Evolutionary conservation across 768 basidiomycete genomes (phyloP), one percentile per base, ranked within the genome.

Genomic region (Amanita rimosa): DNA sequence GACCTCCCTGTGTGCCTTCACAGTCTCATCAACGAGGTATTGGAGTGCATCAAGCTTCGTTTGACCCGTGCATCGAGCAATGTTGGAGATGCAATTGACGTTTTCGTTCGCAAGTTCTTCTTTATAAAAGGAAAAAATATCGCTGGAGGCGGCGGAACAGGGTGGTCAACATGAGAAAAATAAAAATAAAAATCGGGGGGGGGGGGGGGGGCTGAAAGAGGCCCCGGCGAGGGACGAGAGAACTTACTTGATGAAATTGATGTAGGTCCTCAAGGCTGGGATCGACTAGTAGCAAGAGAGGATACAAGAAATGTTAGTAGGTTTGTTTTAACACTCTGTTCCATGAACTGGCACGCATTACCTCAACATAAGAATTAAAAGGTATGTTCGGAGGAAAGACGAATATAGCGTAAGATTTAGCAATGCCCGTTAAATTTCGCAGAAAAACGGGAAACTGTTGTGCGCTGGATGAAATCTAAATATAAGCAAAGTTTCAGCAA

Each of bases 41-140:
- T 42, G 22, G 16, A 49, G 40, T 1, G 16, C 40, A 0, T 41
- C 26, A 3, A 49, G 27, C n/a, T 42, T 49, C 4, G 38, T 16
- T n/a, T 11, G 19, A 6, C 26, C 19, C 1, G 16, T 34, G 33
- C 48, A 43, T 21, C 38, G 31, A 8, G 48, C 48, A 24, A 49
- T 42, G 31, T 49, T 41, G 19, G 48, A 49, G 4, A 49, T 43
- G 34, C 39, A 49, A 21, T 49, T 49, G 7, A 38, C 29, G 3
- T 31, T 13, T 34, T 49, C 40, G 7, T 43, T 10, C 6, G 11
- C 29, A n/a, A 43, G 39, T 6, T 49, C 38, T 47, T 47, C 46
- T 29, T 47, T 47, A 35, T 47, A 47, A n/a, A 47, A 47, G 4
- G 46, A 48, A 14, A 49, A 49, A 1, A 49, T 36, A 21, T 49